Evolutionary conservation across 2,329 filamentous ascomycete genomes (phyloP), one percentile per base, ranked within the genome.

Genomic region (Hymenoscyphus repandus): DNA sequence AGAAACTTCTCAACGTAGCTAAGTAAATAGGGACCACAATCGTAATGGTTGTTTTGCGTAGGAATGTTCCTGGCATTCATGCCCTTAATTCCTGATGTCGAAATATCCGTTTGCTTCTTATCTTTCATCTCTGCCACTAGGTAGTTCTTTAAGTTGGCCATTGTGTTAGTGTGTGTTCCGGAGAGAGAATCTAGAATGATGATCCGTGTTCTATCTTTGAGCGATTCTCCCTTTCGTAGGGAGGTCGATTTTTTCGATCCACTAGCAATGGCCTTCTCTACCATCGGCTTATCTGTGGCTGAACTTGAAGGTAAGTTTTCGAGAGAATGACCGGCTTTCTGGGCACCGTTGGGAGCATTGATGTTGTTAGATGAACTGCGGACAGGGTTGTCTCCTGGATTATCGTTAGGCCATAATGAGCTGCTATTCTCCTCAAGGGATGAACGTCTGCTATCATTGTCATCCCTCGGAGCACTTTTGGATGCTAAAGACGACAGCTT

Each of bases 181-280:
- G 83, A 84, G 1, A 97, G 75, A 0, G 93, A 97, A 67, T 99
- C 93, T 22, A 97, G 78, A 0, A 89, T 90, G 56, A 97, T 83
- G 55, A 97, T 90, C 33, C 80, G 79, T 1, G 89, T 82, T 45
- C 82, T 75, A 59, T 50, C 50, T 56, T 59, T 7, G 54, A 54
- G 30, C 45, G 54, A 50, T 64, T 68, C 61, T 67, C 46, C 43
- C 22, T 56, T 58, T 12, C 45, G 40, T 13, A 6, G 12, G 18
- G 15, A 13, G 13, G 50, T 69, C 70, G 31, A 47, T 60, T 32
- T 63, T 47, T 66, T 69, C 27, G 67, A 68, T 18, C 53, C 50
- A n/a, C 10, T 5, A 11, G 10, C 17, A 20, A 20, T 5, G 22
- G 22, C 22, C 22, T 27, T 4, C 22, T 27, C 22, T 7, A 7